A percentile compares a stretch with the other conserved stretches of the same genome.
Conservation (phyloP, 768 basidiomycete species). For the Auriculariales sp. region DNA sequence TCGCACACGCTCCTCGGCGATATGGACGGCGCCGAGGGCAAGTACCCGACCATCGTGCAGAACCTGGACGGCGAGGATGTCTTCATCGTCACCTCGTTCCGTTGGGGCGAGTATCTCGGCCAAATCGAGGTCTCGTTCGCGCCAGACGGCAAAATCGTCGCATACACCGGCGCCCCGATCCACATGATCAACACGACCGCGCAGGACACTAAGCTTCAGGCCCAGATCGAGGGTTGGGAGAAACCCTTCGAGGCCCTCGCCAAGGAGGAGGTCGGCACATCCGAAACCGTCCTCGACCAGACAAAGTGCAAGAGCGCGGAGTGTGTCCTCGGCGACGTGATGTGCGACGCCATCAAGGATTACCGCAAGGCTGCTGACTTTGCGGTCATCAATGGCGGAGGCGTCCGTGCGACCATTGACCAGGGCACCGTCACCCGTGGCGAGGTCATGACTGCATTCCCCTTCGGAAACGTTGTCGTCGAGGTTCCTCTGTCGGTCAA, state of each 20-base stretch:
- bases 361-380: conserved; percentile 18
- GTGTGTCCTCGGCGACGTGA: conserved; percentile 28
- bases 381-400: conserved; percentile 28
- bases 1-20: conserved; percentile 31
- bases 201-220: conserved; percentile 22
- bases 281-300: conserved; percentile 22
- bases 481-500: conserved; percentile 26
- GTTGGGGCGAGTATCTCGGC: conserved; percentile 33
- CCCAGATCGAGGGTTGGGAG: conserved; percentile 24
- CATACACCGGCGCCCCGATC: conserved; percentile 28
- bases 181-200: conserved; percentile 23
- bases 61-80: conserved; percentile 32
- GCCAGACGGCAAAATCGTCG: conserved; percentile 21
- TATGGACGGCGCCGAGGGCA: conserved; percentile 22
- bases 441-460: conserved; percentile 26
- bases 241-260: conserved; percentile 23
- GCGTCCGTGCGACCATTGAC: conserved; percentile 25
- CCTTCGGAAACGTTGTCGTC: conserved; percentile 27
- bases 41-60: conserved; percentile 28
- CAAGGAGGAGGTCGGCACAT: conserved; percentile 22
- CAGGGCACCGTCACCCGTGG: conserved; percentile 26
- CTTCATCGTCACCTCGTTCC: conserved; percentile 30
- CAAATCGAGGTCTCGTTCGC: conserved; percentile 30
- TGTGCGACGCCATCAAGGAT: conserved; percentile 27
- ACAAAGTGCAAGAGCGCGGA: conserved; percentile 26